Evolutionary conservation across 345 rosid genomes (phyloP).

Genomic region (Brassica cretica): DNA sequence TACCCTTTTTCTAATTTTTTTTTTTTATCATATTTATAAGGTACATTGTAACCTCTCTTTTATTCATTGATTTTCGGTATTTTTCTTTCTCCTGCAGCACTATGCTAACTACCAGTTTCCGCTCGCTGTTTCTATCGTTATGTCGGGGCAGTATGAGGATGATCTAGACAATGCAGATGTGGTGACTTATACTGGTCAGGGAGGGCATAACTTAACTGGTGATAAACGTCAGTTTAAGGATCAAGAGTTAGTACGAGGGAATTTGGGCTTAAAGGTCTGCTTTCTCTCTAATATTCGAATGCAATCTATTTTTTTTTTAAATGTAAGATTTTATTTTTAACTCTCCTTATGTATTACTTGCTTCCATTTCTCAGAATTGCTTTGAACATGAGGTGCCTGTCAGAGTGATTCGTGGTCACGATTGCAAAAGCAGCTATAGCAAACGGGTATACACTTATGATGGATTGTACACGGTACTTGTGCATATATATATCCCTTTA

Average conservation of each 20-base stretch:
- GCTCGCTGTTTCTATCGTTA: conserved; percentile 67
- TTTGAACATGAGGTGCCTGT: conserved; percentile 63
- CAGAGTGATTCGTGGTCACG: conserved; percentile 86
- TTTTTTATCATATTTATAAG: neutral
- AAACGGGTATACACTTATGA: conserved; percentile 83
- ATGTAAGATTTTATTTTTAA: neutral
- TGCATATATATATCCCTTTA: neutral
- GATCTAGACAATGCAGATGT: conserved; percentile 93
- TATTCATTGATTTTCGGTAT: neutral
- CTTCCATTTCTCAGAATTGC: conserved; percentile 62
- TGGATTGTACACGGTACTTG: conserved; percentile 80
- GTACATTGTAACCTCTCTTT: neutral
- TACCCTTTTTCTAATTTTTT: conserved; percentile 19
- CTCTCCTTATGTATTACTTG: conserved; percentile 9
- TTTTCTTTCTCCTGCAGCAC: conserved; percentile 46
- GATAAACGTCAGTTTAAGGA: conserved; percentile 80
- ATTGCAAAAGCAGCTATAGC: conserved; percentile 60
- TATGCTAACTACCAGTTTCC: conserved; percentile 56
- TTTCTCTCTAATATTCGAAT: neutral
- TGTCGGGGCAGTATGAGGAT: conserved; percentile 97
- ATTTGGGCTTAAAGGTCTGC: conserved; percentile 87
- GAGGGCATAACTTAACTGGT: conserved; percentile 82
- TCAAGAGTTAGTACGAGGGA: conserved; percentile 73
- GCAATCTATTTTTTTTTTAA: neutral
- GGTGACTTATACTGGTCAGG: conserved; percentile 90